A percentile compares a stretch with the other conserved stretches of the same genome.
Evolutionary conservation across 805 yeast genomes (phyloP).

Genomic region (Ogataea saltuana): DNA sequence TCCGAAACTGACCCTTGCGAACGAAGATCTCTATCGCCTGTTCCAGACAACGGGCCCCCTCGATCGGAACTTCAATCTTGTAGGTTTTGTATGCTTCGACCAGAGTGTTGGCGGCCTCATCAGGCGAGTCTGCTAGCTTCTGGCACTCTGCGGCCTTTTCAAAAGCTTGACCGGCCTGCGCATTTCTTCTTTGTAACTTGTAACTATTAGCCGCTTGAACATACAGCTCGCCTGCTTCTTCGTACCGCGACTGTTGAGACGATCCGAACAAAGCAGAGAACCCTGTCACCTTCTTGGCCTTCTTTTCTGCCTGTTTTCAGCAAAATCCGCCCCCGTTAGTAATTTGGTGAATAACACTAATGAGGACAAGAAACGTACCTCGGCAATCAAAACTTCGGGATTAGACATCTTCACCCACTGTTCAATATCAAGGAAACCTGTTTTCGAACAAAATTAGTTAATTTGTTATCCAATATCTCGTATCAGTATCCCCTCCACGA

Average conservation of each 20-base stretch:
- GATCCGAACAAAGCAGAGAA: constrained; percentile 66
- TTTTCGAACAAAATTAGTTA: background rate
- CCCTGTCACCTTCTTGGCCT: constrained; percentile 69
- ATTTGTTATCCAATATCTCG: background rate
- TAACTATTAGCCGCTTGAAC: constrained; percentile 92
- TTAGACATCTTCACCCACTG: constrained; percentile 30
- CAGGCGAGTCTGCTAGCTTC: constrained; percentile 69
- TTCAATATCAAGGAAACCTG: background rate
- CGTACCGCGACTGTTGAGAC: constrained; percentile 61
- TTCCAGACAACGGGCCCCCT: constrained; percentile 74
- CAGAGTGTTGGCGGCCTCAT: constrained; percentile 88
- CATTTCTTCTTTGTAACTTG: constrained; percentile 70
- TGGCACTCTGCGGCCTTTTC: constrained; percentile 85
- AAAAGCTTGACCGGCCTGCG: constrained; percentile 79
- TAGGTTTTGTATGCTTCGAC: constrained; percentile 90
- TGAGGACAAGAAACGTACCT: constrained; percentile 29
- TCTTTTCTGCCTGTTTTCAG: constrained; percentile 76
- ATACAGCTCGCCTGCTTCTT: constrained; percentile 90
- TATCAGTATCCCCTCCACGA: background rate
- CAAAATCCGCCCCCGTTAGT: constrained; percentile 4
- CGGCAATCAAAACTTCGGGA: constrained; percentile 36
- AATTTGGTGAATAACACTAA: background rate
- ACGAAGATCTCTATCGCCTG: constrained; percentile 84
- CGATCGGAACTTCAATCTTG: constrained; percentile 68
- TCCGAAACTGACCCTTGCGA: constrained; percentile 87